Conservation (phyloP, 164 flowering plant species). For the Liriodendron chinense region DNA sequence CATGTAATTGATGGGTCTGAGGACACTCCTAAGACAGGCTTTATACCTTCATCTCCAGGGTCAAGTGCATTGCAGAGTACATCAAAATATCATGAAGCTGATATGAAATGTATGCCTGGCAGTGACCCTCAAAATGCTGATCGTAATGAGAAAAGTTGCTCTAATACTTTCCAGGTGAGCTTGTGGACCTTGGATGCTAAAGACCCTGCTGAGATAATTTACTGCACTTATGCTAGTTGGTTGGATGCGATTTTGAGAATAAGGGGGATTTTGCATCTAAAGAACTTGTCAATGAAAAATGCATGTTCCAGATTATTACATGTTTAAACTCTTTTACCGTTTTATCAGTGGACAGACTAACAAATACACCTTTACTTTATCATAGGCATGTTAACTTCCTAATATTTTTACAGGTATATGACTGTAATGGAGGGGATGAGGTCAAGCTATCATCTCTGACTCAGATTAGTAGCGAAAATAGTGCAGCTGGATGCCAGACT, state of each 20-base stretch:
- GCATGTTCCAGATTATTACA: background rate
- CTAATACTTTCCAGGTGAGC: conserved; percentile 15
- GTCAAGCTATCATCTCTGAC: conserved; percentile 14
- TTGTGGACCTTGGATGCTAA: conserved; percentile 17
- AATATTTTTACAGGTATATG: conserved; percentile 9
- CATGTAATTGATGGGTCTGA: conserved; percentile 41
- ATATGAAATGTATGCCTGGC: conserved; percentile 12
- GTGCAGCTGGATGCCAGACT: conserved; percentile 10
- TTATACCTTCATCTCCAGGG: conserved; percentile 37
- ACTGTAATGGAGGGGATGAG: conserved; percentile 5
- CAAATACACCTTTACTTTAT: background rate
- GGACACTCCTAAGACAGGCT: conserved; percentile 35
- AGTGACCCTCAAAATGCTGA: conserved; percentile 18
- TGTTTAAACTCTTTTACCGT: no score
- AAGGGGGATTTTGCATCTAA: conserved; percentile 21
- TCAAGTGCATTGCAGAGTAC: conserved; percentile 24
- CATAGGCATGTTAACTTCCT: background rate
- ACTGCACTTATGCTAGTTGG: conserved; percentile 21
- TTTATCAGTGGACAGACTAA: background rate
- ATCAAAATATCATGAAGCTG: conserved; percentile 29
- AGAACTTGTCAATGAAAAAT: conserved; percentile 34
- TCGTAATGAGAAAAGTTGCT: conserved; percentile 14
- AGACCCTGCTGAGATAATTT: conserved; percentile 21
- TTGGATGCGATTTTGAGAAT: conserved; percentile 21
- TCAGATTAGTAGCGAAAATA: conserved; percentile 8